Evolutionary conservation across 257 asterid genomes (phyloP).

Genomic region (Capsicum chinense): DNA sequence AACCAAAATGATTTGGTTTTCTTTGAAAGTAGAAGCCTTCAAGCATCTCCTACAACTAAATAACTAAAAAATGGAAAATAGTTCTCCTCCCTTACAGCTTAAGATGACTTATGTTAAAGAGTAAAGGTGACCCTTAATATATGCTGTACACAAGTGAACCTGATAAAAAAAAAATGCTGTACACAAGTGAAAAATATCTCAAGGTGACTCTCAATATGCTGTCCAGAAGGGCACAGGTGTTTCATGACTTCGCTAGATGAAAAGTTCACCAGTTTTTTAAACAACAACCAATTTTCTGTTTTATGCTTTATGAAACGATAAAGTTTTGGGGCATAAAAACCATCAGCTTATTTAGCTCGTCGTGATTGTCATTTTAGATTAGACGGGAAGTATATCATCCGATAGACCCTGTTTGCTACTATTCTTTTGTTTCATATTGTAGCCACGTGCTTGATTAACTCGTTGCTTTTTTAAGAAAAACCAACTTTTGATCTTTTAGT

Average conservation of each 20-base stretch:
- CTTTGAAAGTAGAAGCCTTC: slow-evolving; percentile 19
- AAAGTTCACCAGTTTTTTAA: neutral
- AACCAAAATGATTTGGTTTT: neutral
- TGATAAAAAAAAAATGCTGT: neutral
- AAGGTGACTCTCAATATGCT: neutral
- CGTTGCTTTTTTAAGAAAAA: neutral
- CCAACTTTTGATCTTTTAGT: neutral
- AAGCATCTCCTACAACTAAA: slow-evolving; percentile 26
- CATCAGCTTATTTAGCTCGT: slow-evolving; percentile 16
- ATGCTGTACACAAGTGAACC: neutral
- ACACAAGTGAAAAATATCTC: neutral
- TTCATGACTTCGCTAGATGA: slow-evolving; percentile 8
- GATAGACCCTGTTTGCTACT: slow-evolving; percentile 4
- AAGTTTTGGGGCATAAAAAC: neutral
- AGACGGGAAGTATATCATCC: neutral
- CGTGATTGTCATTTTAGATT: neutral
- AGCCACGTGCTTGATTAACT: neutral
- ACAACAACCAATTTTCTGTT: neutral
- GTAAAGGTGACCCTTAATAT: neutral
- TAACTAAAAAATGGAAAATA: slow-evolving; percentile 11
- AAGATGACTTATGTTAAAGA: neutral
- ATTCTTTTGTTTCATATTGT: neutral
- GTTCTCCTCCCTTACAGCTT: neutral
- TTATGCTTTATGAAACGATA: neutral
- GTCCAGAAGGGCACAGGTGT: slow-evolving; percentile 1